phyloP scores from a whole-genome alignment of 306 rosid genomes.

The Neltuma alba region DNA sequence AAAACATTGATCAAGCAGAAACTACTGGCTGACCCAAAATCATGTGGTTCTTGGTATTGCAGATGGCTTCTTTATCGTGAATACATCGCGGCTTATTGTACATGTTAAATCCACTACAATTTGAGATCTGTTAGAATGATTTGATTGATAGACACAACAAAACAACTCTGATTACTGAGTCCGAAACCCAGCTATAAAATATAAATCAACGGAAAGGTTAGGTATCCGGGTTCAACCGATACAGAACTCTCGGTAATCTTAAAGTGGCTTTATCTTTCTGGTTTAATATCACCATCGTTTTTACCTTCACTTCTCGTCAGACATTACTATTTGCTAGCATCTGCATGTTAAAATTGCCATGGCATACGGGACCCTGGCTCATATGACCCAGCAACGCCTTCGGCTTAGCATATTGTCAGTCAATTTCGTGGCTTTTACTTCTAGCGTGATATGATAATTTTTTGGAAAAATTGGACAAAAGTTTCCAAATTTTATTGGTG shows the following conservation, averaged over 20 bases:
- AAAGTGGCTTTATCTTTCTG: too few species aligned
- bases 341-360: too few species aligned
- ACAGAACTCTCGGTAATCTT: background rate
- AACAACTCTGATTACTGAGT: background rate
- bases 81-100: background rate
- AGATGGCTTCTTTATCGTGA: background rate
- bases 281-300: too few species aligned
- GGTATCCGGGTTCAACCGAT: background rate
- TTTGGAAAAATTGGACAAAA: too few species aligned
- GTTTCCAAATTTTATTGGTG: too few species aligned
- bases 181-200: background rate
- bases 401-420: too few species aligned
- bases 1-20: background rate
- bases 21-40: background rate
- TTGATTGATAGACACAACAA: background rate
- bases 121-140: background rate
- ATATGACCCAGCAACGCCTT: too few species aligned
- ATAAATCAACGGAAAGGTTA: background rate
- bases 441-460: too few species aligned
- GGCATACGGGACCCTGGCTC: too few species aligned
- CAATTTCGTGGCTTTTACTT: too few species aligned
- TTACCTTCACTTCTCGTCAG: too few species aligned
- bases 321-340: too few species aligned
- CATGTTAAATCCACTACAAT: background rate
- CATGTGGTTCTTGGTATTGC: background rate